Base-by-base conservation (phyloP, 2,329 filamentous ascomycete genomes). In the Aspergillus eucalypticola region DNA sequence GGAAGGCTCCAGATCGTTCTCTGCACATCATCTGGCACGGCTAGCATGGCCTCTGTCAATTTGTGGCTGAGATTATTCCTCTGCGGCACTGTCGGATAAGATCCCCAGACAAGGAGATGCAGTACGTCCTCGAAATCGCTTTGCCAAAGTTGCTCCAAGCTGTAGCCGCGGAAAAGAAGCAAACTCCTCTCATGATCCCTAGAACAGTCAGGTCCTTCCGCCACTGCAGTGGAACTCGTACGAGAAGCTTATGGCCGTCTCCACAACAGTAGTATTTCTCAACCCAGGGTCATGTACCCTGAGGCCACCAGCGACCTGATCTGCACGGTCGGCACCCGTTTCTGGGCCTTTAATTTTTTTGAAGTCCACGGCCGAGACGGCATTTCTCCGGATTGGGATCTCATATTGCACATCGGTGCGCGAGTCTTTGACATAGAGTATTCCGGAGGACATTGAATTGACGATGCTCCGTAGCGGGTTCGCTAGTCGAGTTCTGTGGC, bases 251-350 rank as follows among this genome's bases (percentile, higher is more conserved):
- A 77, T 71, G 0, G 60, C 60, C 0, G 69, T 69, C 57, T 72
- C 59, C 21, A 67, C 62, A 3, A 73, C 70, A 0, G 72, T 67
- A 0, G 75, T 77, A 59, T 77, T 75, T 35, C 68, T 64, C 32
- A 74, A 62, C 0, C 74, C 74, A 0, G 72, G 71, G 58, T 76
- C 74, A 54, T 75, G 66, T 2, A 77, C 63, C 5, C 71, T 67
- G 6, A 77, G 63, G 10, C 73, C 74, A 48, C 60, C 55, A 13
- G 56, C 55, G 5, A 65, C 61, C 48, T 71, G 70, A 39, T 73
- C 69, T 2, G 64, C 65, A 11, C 60, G 62, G 46, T 73, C 57
- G 2, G 61, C 27, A 1, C 51, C 65, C 15, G 50, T 23, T 1
- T 52, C 44, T 19, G 63, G 59, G 2, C 62, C 65, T 57, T 59